Percentiles rank a stretch among this genome's conserved stretches.
Evolutionary conservation across 2,329 filamentous ascomycete genomes (phyloP).

Genomic region (Beauveria australis): DNA sequence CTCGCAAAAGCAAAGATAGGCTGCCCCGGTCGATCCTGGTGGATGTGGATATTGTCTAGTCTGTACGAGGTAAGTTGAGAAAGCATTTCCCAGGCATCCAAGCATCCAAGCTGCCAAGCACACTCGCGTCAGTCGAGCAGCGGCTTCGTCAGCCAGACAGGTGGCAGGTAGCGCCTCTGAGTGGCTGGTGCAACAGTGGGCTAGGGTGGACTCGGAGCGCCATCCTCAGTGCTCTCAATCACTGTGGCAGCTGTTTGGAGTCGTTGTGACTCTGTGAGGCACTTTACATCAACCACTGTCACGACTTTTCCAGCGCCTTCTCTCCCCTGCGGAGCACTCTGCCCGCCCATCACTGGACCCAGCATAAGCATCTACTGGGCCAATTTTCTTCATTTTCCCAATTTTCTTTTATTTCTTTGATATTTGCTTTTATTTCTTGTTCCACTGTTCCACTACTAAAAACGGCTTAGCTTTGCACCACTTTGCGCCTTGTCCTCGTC

Average conservation of each 20-base stretch:
- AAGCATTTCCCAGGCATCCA: not conserved
- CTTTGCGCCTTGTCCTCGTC: not conserved
- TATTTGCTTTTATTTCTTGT: not conserved
- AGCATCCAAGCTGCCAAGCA: not conserved
- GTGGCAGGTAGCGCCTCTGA: not conserved
- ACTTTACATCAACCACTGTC: not conserved
- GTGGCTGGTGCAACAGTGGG: conserved; percentile 2
- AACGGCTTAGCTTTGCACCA: not conserved
- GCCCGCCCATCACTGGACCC: not conserved
- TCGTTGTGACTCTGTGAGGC: not conserved
- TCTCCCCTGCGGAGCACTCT: not conserved
- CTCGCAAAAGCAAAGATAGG: conserved; percentile 12
- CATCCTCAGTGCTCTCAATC: not conserved
- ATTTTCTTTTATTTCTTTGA: not conserved
- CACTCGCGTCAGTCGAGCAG: not conserved
- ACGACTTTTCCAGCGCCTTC: not conserved
- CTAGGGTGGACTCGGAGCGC: not conserved
- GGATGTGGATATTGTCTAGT: conserved; percentile 19
- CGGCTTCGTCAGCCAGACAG: not conserved
- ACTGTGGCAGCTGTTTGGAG: not conserved
- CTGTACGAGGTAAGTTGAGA: conserved; percentile 1
- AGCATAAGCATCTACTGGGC: not conserved
- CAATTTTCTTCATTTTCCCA: not conserved
- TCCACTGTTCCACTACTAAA: conserved; percentile 2
- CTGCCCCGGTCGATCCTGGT: conserved; percentile 20